Conservation (phyloP, 1,284 basidiomycete species). For the Ustanciosporium gigantosporum region DNA sequence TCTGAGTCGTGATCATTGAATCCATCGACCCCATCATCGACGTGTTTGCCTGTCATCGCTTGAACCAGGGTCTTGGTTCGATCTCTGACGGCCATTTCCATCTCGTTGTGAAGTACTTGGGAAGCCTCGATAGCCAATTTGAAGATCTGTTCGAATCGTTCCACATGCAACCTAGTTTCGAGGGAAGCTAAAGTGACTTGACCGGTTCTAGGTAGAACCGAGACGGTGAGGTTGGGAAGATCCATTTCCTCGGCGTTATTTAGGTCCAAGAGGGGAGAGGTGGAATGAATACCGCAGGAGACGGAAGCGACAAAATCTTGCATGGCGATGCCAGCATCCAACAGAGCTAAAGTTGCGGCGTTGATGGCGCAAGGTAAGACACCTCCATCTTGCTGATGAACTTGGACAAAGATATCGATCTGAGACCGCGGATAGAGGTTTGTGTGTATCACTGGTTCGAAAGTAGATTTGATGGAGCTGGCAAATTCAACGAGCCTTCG, state of each 20-base stretch:
- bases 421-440: conserved; percentile 88
- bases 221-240: conserved; percentile 83
- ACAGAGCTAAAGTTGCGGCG: conserved; percentile 86
- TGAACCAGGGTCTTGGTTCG: conserved; percentile 71
- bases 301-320: conserved; percentile 84
- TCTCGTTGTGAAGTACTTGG: conserved; percentile 78
- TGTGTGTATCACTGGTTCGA: conserved; percentile 90
- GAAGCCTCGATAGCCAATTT: conserved; percentile 76
- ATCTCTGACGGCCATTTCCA: conserved; percentile 73
- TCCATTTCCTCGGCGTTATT: conserved; percentile 86
- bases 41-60: conserved; percentile 43
- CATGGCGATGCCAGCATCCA: conserved; percentile 86
- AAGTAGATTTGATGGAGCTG: conserved; percentile 84
- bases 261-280: conserved; percentile 77
- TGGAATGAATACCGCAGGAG: conserved; percentile 64
- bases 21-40: conserved; percentile 3
- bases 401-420: conserved; percentile 90
- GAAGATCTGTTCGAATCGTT: conserved; percentile 88
- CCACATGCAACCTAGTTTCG: conserved; percentile 91
- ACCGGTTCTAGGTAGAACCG: conserved; percentile 77
- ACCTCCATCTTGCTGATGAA: conserved; percentile 87
- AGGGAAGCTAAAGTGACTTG: conserved; percentile 85
- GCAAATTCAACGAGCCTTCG: conserved; percentile 84
- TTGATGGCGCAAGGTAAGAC: conserved; percentile 92
- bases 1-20: background rate